A percentile compares a stretch with the other conserved stretches of the same genome.
phyloP scores from a whole-genome alignment of 306 rosid species.

The Dicorynia guianensis region DNA sequence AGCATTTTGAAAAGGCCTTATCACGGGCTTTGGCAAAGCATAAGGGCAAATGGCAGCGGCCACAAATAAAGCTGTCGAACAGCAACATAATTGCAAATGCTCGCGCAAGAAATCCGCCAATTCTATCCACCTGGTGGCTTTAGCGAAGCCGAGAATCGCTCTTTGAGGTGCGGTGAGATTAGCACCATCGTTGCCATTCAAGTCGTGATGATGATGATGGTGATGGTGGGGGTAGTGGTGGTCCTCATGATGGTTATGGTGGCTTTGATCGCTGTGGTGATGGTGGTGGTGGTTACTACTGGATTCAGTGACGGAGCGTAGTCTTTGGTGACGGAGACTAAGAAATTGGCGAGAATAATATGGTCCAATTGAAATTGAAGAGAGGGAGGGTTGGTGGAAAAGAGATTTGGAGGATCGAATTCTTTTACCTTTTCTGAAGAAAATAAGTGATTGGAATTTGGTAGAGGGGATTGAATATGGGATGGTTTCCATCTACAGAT shows the following conservation, averaged over 20 bases:
- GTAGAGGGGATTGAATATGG: slow-evolving; percentile 47
- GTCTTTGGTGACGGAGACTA: slow-evolving; percentile 46
- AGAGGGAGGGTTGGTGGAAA: slow-evolving; percentile 32
- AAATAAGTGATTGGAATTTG: slow-evolving; percentile 47
- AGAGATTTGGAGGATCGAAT: slow-evolving; percentile 47
- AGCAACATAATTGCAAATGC: slow-evolving; percentile 84
- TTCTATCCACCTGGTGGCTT: slow-evolving; percentile 79
- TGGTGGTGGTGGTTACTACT: slow-evolving; percentile 42
- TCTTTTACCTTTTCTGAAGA: slow-evolving; percentile 28
- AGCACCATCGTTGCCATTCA: slow-evolving; percentile 40
- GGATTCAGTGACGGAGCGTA: slow-evolving; percentile 50
- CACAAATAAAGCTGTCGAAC: slow-evolving; percentile 74
- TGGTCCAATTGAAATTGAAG: slow-evolving; percentile 47
- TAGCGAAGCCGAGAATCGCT: slow-evolving; percentile 72
- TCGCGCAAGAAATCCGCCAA: slow-evolving; percentile 79
- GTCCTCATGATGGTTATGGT: slow-evolving; percentile 4
- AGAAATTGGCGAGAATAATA: slow-evolving; percentile 39
- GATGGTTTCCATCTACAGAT: slow-evolving; percentile 62
- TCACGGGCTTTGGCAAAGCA: slow-evolving; percentile 65
- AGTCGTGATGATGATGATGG: slow-evolving; percentile 59
- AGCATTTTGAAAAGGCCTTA: slow-evolving; percentile 75
- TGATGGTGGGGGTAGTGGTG: slow-evolving; percentile 34
- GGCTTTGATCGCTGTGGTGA: slow-evolving; percentile 10
- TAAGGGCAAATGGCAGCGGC: slow-evolving; percentile 88
- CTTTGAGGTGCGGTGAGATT: slow-evolving; percentile 69